Percentiles rank a stretch among this genome's conserved stretches.
Evolutionary conservation across 2,329 filamentous ascomycete species (phyloP).

Genomic region (Colletotrichum eleusines): DNA sequence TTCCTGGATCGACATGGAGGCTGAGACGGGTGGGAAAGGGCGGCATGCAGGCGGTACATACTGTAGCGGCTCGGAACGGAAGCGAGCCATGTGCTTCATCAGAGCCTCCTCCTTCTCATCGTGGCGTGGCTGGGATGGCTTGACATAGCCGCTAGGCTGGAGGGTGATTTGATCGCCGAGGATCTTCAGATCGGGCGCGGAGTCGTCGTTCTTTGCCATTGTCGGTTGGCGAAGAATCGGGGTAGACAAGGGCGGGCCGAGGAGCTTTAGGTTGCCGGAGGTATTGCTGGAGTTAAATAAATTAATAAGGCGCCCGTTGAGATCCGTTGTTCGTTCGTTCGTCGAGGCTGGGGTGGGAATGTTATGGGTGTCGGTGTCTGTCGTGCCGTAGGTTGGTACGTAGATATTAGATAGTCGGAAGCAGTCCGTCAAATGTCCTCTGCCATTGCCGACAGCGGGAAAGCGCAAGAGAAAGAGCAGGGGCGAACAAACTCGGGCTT

Average conservation of each 20-base stretch:
- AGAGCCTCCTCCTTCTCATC: slow-evolving; percentile 75
- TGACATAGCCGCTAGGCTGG: slow-evolving; percentile 77
- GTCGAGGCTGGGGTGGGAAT: neutral
- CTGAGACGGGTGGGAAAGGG: slow-evolving; percentile 1
- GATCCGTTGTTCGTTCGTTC: neutral
- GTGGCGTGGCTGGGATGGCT: slow-evolving; percentile 56
- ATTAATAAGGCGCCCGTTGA: neutral
- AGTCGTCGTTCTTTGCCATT: slow-evolving; percentile 56
- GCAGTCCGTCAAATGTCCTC: slow-evolving; percentile 33
- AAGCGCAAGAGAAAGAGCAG: neutral
- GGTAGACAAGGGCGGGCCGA: neutral
- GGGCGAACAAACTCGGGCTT: neutral
- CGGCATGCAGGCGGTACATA: slow-evolving; percentile 49
- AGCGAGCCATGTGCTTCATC: slow-evolving; percentile 87
- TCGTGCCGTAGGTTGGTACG: no score
- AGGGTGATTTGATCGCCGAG: slow-evolving; percentile 80
- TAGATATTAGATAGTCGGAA: slow-evolving; percentile 2
- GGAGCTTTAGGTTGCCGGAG: neutral
- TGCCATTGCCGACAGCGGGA: slow-evolving; percentile 33
- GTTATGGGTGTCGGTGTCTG: neutral
- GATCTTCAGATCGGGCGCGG: slow-evolving; percentile 81
- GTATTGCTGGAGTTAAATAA: neutral
- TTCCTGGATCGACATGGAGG: slow-evolving; percentile 27
- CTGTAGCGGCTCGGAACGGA: slow-evolving; percentile 77
- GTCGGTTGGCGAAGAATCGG: neutral